A percentile compares a stretch with the other conserved stretches of the same genome.
phyloP scores from a whole-genome alignment of 2,329 filamentous ascomycete species.

The Neofusicoccum laricinum region DNA sequence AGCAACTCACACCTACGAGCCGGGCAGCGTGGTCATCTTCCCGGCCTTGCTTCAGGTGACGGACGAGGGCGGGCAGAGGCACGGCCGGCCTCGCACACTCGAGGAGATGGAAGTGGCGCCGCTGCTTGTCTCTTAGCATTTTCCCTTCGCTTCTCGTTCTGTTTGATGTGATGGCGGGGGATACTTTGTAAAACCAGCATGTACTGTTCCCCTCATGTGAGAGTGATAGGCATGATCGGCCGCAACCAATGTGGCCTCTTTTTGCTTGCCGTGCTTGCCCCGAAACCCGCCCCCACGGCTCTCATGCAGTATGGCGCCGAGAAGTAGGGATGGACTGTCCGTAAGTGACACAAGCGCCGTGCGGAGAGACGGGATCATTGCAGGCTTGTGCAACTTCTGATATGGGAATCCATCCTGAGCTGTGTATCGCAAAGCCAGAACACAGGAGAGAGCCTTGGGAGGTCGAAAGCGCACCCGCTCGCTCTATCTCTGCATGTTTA shows the following conservation, averaged over 20 bases:
- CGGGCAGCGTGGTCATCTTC: conserved; percentile 27
- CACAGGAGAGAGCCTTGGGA: not conserved
- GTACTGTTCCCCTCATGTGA: too few species aligned
- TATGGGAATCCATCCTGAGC: not conserved
- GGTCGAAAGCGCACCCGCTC: not conserved
- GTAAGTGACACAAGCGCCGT: too few species aligned
- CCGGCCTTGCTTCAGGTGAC: conserved; percentile 33
- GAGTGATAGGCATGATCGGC: too few species aligned
- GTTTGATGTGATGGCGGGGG: too few species aligned
- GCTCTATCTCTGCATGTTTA: too few species aligned
- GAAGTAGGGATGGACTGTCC: too few species aligned
- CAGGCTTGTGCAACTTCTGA: not conserved
- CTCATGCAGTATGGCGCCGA: too few species aligned
- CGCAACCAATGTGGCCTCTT: too few species aligned
- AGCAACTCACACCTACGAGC: conserved; percentile 5
- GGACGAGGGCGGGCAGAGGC: conserved; percentile 28
- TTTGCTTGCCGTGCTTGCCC: too few species aligned
- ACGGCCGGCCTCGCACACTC: conserved; percentile 29
- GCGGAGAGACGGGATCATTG: not conserved
- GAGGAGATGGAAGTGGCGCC: conserved; percentile 13
- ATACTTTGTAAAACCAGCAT: too few species aligned
- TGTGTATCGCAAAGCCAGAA: not conserved
- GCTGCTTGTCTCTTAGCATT: not conserved
- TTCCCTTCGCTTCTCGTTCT: not conserved
- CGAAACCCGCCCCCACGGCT: too few species aligned